These are phyloP conservation scores for Amauroascus niger DNA, from an alignment of 2,329 filamentous ascomycete species.

Conservation along the genomic window DNA sequence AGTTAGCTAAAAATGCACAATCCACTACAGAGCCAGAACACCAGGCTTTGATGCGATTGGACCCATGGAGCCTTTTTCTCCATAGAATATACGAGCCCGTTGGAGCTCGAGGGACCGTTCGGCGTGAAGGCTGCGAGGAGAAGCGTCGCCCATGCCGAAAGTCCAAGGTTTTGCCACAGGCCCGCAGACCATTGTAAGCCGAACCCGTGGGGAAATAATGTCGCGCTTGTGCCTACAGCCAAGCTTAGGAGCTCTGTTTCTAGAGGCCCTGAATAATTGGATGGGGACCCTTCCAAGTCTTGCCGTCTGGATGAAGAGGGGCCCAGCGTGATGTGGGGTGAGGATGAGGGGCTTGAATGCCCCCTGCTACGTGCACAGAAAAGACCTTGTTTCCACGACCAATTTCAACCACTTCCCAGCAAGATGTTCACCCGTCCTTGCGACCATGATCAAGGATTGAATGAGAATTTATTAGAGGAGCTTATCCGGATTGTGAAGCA, in stretches of 20 bases:
- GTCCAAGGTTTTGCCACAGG: neutral
- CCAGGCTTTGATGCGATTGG: neutral
- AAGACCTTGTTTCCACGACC: neutral
- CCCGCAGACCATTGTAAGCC: neutral
- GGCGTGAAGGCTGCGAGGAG: neutral
- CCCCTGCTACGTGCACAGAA: neutral
- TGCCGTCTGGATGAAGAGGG: neutral
- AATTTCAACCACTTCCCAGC: neutral
- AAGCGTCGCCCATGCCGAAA: neutral
- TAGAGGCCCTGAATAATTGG: too few relatives aligned
- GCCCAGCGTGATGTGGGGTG: neutral
- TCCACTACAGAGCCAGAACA: too few relatives aligned
- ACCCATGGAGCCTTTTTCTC: neutral
- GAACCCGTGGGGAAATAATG: neutral
- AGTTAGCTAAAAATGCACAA: neutral
- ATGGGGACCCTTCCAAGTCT: too few relatives aligned
- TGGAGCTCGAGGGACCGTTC: neutral
- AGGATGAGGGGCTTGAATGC: neutral
- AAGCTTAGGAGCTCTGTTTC: neutral
- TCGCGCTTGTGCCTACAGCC: neutral
- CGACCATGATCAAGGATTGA: neutral
- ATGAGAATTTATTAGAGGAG: neutral
- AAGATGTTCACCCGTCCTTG: neutral
- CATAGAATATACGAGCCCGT: neutral
- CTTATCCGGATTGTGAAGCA: neutral